Conservation (phyloP, 305 asterid species). For the Plantago lanceolata region DNA sequence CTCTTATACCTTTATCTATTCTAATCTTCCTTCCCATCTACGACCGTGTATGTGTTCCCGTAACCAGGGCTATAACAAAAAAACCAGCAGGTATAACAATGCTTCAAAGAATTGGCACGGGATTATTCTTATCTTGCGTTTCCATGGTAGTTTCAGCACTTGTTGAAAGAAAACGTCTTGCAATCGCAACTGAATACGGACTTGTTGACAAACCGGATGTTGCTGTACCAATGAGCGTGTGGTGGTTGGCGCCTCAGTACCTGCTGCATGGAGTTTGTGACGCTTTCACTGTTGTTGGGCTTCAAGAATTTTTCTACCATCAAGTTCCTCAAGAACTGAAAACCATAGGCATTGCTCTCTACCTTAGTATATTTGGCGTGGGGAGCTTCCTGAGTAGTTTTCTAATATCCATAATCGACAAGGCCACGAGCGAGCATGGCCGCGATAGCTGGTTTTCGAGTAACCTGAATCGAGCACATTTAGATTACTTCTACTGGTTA, state of each 20-base stretch:
- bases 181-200: background rate
- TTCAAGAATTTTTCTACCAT: slow-evolving; percentile 34
- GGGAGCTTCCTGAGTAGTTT: slow-evolving; percentile 38
- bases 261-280: slow-evolving; percentile 37
- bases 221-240: slow-evolving; percentile 40
- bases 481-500: slow-evolving; percentile 39
- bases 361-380: slow-evolving; percentile 34
- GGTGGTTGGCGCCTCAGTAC: slow-evolving; percentile 55
- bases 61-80: too few species aligned
- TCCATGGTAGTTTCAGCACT: too few species aligned
- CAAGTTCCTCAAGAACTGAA: slow-evolving; percentile 42
- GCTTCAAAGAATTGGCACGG: too few species aligned
- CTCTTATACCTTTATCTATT: background rate
- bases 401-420: slow-evolving; percentile 16
- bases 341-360: slow-evolving; percentile 42
- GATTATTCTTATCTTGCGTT: too few species aligned
- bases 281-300: slow-evolving; percentile 1
- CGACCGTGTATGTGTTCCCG: too few species aligned
- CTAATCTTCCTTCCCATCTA: too few species aligned
- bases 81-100: too few species aligned
- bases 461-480: slow-evolving; percentile 39
- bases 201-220: slow-evolving; percentile 28
- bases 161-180: too few species aligned
- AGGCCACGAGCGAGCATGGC: slow-evolving; percentile 4
- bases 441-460: slow-evolving; percentile 40